Evolutionary conservation across 805 yeast genomes (phyloP).

Genomic region (Candida sithepensis): DNA sequence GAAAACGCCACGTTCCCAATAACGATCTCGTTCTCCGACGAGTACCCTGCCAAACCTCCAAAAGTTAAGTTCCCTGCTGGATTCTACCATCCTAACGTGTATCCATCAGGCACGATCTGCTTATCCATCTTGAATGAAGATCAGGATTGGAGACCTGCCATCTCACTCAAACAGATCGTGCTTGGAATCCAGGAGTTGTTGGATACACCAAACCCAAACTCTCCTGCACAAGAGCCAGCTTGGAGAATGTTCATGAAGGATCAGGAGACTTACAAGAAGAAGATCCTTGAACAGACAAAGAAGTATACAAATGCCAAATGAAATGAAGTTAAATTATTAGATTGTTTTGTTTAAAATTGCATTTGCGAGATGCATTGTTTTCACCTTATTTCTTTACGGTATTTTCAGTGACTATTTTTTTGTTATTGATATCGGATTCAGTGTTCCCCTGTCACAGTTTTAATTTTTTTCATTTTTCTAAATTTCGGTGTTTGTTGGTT

Average conservation of each 20-base stretch:
- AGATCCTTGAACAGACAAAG: conserved; percentile 77
- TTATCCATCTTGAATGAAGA: conserved; percentile 89
- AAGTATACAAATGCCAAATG: conserved; percentile 47
- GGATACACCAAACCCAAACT: conserved; percentile 86
- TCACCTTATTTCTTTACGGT: background rate
- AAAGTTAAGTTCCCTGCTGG: conserved; percentile 85
- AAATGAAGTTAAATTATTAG: too few species aligned
- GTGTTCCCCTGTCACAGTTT: too few species aligned
- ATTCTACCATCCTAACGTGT: conserved; percentile 95
- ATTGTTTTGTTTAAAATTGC: too few species aligned
- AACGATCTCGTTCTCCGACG: conserved; percentile 78
- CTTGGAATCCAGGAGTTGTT: conserved; percentile 90
- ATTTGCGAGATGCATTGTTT: too few species aligned
- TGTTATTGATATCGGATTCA: too few species aligned
- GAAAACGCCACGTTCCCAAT: conserved; percentile 86
- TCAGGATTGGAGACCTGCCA: conserved; percentile 98
- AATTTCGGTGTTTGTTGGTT: too few species aligned
- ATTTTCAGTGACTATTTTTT: too few species aligned
- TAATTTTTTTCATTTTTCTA: too few species aligned
- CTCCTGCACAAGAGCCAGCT: conserved; percentile 98
- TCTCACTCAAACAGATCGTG: conserved; percentile 82
- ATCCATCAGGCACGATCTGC: conserved; percentile 97
- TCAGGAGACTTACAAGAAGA: conserved; percentile 63
- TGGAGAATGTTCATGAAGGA: conserved; percentile 81
- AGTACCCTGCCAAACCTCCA: conserved; percentile 96